Conservation (phyloP, 805 yeast species). For the Torulaspora gathmanii region DNA sequence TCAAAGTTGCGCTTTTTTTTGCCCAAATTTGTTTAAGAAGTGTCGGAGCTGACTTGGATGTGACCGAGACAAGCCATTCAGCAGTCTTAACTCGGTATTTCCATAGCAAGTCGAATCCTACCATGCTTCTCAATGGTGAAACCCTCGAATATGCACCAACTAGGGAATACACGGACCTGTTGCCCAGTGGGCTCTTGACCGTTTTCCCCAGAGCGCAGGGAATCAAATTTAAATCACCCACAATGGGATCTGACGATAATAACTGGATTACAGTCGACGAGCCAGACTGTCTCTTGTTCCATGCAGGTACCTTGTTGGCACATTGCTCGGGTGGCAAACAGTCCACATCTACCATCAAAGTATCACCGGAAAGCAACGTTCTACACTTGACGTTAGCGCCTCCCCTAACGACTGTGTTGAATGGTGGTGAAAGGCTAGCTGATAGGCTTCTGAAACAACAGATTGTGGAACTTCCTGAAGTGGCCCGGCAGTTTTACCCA, state of each 20-base stretch:
- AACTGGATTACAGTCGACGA: constrained; percentile 25
- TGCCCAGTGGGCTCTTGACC: constrained; percentile 26
- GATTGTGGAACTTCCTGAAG: constrained; percentile 25
- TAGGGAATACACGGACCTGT: constrained; percentile 17
- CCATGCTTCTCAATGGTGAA: constrained; percentile 17
- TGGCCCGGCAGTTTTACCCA: constrained; percentile 23
- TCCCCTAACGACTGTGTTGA: constrained; percentile 13
- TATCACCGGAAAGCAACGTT: constrained; percentile 19
- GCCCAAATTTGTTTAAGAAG: constrained; percentile 20
- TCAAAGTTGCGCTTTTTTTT: constrained; percentile 25
- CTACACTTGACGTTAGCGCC: constrained; percentile 26
- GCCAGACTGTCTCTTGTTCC: constrained; percentile 30
- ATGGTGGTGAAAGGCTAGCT: constrained; percentile 12
- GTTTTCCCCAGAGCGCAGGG: constrained; percentile 27
- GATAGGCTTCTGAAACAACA: constrained; percentile 20
- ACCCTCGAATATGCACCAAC: constrained; percentile 17
- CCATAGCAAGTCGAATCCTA: constrained; percentile 11
- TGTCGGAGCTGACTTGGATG: constrained; percentile 9
- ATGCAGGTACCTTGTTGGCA: constrained; percentile 26
- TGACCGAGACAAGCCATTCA: constrained; percentile 11
- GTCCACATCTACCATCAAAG: constrained; percentile 23
- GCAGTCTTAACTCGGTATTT: constrained; percentile 24
- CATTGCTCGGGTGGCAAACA: constrained; percentile 22
- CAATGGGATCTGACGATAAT: constrained; percentile 25
- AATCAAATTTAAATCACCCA: constrained; percentile 26